Conservation (phyloP, 2,329 filamentous ascomycete genomes). For the Epichloe typhina region DNA sequence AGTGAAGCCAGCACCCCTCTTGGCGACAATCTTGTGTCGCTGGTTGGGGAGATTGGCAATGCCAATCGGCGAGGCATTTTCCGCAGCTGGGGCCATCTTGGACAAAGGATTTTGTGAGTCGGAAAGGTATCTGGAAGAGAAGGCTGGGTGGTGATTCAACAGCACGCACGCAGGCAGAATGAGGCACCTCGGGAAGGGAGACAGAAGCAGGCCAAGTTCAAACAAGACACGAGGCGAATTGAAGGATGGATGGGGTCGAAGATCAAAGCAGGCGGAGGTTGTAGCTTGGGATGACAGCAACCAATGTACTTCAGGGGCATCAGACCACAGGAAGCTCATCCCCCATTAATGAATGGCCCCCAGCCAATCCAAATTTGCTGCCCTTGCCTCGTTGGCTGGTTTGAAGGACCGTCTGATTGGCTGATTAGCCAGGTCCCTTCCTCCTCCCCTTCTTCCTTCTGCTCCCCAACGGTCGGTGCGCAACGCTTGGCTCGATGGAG, state of each 20-base stretch:
- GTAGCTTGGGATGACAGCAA: conserved; percentile 2
- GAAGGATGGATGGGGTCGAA: conserved; percentile 6
- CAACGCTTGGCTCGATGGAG: conserved; percentile 9
- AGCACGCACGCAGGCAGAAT: conserved; percentile 1
- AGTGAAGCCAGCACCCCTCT: conserved; percentile 93
- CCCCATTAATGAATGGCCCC: no score
- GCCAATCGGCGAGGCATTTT: conserved; percentile 56
- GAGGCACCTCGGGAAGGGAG: conserved; percentile 5
- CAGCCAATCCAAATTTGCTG: no score
- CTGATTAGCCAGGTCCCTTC: neutral
- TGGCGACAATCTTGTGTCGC: conserved; percentile 61
- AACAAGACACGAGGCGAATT: conserved; percentile 2
- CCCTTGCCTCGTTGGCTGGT: conserved; percentile 6
- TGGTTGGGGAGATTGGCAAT: conserved; percentile 65
- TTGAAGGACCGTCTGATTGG: neutral
- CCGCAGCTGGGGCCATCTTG: conserved; percentile 44
- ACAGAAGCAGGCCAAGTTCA: conserved; percentile 1
- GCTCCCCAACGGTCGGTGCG: conserved; percentile 9
- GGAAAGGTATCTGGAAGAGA: conserved; percentile 1
- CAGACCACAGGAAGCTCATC: conserved; percentile 9
- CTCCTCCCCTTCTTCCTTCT: neutral
- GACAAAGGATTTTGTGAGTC: conserved; percentile 9
- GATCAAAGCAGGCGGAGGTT: conserved; percentile 5
- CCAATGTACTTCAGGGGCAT: conserved; percentile 21
- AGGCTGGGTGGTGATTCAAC: neutral